Percentiles rank a stretch among this genome's conserved stretches.
phyloP scores from a whole-genome alignment of 2,329 filamentous ascomycete species.

The Colletotrichum karsti region DNA sequence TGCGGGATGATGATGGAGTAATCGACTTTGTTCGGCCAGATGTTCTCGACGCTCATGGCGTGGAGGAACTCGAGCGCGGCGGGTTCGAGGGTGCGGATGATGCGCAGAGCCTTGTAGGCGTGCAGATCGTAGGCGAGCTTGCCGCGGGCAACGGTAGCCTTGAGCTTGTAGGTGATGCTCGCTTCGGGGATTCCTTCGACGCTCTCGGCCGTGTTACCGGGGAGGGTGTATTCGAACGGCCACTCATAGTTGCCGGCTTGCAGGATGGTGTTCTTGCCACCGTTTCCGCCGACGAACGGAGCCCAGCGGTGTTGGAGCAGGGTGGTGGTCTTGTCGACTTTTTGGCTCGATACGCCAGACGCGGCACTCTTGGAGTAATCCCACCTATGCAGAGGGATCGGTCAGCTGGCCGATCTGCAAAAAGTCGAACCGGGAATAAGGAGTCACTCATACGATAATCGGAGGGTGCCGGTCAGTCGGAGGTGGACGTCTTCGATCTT shows the following conservation, averaged over 20 bases:
- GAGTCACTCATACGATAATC: conserved; percentile 67
- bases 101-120: conserved; percentile 79
- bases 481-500: conserved; percentile 79
- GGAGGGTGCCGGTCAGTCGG: conserved; percentile 74
- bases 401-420: conserved; percentile 16
- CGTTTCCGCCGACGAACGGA: conserved; percentile 67
- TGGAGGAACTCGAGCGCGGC: conserved; percentile 82
- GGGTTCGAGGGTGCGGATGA: conserved; percentile 80
- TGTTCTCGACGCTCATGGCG: conserved; percentile 94
- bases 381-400: conserved; percentile 49
- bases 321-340: conserved; percentile 64
- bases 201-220: conserved; percentile 81
- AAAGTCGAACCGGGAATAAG: conserved; percentile 6
- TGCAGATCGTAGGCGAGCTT: conserved; percentile 90
- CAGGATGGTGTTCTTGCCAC: conserved; percentile 67
- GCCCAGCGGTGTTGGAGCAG: conserved; percentile 77
- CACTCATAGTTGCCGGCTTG: conserved; percentile 84
- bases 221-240: conserved; percentile 79
- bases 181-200: conserved; percentile 89
- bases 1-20: conserved; percentile 94
- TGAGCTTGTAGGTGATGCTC: conserved; percentile 89
- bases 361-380: conserved; percentile 61
- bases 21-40: conserved; percentile 97
- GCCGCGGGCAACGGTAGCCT: conserved; percentile 86
- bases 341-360: conserved; percentile 66